phyloP scores from a whole-genome alignment of 495 filamentous ascomycete species.

The Aspergillus baeticus region DNA sequence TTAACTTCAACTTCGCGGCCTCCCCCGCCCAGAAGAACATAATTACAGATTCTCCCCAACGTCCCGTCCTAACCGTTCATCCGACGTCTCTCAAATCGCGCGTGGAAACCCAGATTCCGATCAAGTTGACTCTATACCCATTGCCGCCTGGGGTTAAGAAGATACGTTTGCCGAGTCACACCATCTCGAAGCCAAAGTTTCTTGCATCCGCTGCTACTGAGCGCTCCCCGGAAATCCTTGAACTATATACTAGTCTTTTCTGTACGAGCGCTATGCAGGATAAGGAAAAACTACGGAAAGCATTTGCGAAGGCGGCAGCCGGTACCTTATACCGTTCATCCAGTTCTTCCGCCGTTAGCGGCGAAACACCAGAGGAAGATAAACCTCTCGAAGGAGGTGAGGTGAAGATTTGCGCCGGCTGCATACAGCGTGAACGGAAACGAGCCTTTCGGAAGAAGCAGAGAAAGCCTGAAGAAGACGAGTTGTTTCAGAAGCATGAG shows the following conservation, averaged over 20 bases:
- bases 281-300: conserved; percentile 56
- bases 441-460: conserved; percentile 85
- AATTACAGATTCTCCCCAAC: conserved; percentile 25
- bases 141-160: conserved; percentile 71
- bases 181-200: conserved; percentile 88
- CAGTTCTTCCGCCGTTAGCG: conserved; percentile 29
- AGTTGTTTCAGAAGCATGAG: conserved; percentile 76
- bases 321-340: conserved; percentile 26
- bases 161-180: conserved; percentile 80
- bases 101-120: conserved; percentile 91
- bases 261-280: conserved; percentile 93
- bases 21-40: conserved; percentile 30
- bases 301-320: conserved; percentile 63
- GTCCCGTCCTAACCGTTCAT: conserved; percentile 54
- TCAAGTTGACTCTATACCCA: conserved; percentile 70
- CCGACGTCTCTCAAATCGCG: conserved; percentile 77
- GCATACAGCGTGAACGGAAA: conserved; percentile 83
- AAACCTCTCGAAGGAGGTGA: conserved; percentile 79
- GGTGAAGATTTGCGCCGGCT: conserved; percentile 80
- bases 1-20: conserved; percentile 35
- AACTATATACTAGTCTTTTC: conserved; percentile 77
- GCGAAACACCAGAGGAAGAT: conserved; percentile 52
- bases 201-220: conserved; percentile 63
- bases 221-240: conserved; percentile 68
- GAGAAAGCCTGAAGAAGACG: conserved; percentile 80